These are phyloP conservation scores for Trametes sp. DNA, from an alignment of 1,284 basidiomycete genomes.

Conservation along the genomic window DNA sequence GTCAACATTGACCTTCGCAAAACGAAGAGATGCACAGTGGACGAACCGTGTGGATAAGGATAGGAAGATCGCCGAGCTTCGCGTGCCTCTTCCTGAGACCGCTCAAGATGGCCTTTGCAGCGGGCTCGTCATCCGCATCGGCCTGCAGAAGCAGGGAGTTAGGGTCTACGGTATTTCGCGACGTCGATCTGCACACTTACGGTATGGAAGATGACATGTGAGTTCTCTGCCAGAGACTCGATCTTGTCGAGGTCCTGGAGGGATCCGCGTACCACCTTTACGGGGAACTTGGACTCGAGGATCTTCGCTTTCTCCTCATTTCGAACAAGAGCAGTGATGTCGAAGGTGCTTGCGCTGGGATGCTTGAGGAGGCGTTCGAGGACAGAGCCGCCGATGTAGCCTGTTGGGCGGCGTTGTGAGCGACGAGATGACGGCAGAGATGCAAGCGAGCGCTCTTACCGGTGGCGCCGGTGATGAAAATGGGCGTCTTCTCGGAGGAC, in stretches of 20 bases:
- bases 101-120: slow-evolving; percentile 50
- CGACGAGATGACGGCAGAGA: background rate
- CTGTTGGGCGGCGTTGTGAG: slow-evolving; percentile 13
- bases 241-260: slow-evolving; percentile 34
- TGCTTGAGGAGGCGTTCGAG: slow-evolving; percentile 36
- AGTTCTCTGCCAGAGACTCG: slow-evolving; percentile 31
- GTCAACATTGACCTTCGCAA: too few species aligned
- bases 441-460: slow-evolving; percentile 10
- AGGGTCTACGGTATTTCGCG: background rate
- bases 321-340: slow-evolving; percentile 37
- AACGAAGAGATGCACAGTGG: too few species aligned
- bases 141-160: slow-evolving; percentile 40
- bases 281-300: slow-evolving; percentile 34
- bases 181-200: slow-evolving; percentile 26
- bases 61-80: slow-evolving; percentile 49
- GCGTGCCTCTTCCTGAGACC: slow-evolving; percentile 54
- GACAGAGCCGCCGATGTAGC: slow-evolving; percentile 40
- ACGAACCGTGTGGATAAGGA: slow-evolving; percentile 62
- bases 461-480: slow-evolving; percentile 30
- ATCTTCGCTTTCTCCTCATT: slow-evolving; percentile 37
- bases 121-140: slow-evolving; percentile 49
- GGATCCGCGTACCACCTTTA: slow-evolving; percentile 39
- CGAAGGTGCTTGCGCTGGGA: slow-evolving; percentile 27
- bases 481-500: slow-evolving; percentile 13
- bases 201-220: slow-evolving; percentile 38